Base-by-base conservation (phyloP, 2,329 filamentous ascomycete species). In the Teratosphaeria pseudoeucalypti region DNA sequence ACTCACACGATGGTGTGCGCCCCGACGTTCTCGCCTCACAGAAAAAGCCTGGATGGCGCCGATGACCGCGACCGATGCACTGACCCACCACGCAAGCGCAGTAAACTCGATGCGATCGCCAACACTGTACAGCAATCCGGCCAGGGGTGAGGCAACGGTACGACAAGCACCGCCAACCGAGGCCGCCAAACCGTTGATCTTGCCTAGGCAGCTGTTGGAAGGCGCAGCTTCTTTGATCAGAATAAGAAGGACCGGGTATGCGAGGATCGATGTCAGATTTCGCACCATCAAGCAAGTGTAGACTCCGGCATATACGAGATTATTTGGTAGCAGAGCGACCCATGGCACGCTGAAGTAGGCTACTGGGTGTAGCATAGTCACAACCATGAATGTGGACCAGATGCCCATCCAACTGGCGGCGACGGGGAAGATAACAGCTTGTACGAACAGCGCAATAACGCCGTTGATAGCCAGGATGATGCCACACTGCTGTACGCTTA, bases 211-310 rank as follows among this genome's bases (percentile, higher is more conserved):
- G 1, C 78, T 79, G 3, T 82, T 77, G 4, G 82, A 80, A 0
- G 86, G 85, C 3, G 84, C 83, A 1, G 87, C 85, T 73, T 89
- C 85, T 71, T 90, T 90, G 67, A 90, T 80, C 58, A 90, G 77
- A 61, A 90, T 89, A 29, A 90, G 77, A 0, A 87, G 79, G 9
- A 87, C 80, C 0, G 86, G 87, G 43, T 86, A 87, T 26, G 82
- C 83, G 39, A 89, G 78, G 64, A 89, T 88, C 7, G 85, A 85
- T 58, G 85, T 82, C 58, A 88, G 75, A 65, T 86, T 88, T 63
- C 87, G 84, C 59, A 88, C 73, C 1, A 82, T 75, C 37, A 90
- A 75, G 52, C 84, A 85, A n/a, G 77, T 71, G 69, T 88, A 89
- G 29, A 90, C 84, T 10, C 84, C 85, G 0, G 80, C 71, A 55